phyloP scores from a whole-genome alignment of 441 rosid genomes.

The Pelargonium cotyledonis region DNA sequence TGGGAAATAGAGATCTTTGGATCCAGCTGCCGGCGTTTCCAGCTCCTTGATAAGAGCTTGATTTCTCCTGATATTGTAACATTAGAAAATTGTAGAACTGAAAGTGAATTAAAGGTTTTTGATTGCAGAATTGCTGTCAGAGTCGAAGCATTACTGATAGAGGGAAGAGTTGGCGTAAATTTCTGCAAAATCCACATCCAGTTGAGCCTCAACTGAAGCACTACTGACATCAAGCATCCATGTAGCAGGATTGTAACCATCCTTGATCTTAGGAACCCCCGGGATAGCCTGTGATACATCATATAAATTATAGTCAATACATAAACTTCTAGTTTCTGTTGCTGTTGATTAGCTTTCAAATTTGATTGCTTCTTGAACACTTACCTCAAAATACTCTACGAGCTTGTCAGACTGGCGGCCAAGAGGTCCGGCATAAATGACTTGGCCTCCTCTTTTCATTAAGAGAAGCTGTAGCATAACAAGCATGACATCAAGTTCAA shows the following conservation, averaged over 20 bases:
- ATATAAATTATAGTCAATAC: no score
- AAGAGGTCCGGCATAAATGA: conserved; percentile 5
- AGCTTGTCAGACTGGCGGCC: conserved; percentile 2
- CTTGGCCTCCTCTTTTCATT: conserved; percentile 8
- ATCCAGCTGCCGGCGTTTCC: conserved; percentile 47
- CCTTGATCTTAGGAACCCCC: conserved; percentile 58
- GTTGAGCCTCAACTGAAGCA: conserved; percentile 45
- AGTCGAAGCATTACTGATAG: conserved; percentile 32
- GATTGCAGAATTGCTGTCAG: not conserved
- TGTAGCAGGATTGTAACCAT: conserved; percentile 80
- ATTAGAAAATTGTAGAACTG: not conserved
- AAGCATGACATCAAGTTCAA: no score
- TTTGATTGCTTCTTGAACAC: not conserved
- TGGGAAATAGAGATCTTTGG: conserved; percentile 59
- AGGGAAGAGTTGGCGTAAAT: conserved; percentile 58
- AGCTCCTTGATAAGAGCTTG: conserved; percentile 54
- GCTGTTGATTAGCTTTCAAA: no score
- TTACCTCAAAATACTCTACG: not conserved
- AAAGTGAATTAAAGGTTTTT: not conserved
- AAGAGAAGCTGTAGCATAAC: not conserved
- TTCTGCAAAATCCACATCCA: conserved; percentile 54
- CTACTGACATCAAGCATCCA: conserved; percentile 80
- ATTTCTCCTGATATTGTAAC: conserved; percentile 48
- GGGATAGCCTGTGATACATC: conserved; percentile 20
- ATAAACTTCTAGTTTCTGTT: no score